Conservation (phyloP, 139 green algal species). For the Chlorella vulgaris region DNA sequence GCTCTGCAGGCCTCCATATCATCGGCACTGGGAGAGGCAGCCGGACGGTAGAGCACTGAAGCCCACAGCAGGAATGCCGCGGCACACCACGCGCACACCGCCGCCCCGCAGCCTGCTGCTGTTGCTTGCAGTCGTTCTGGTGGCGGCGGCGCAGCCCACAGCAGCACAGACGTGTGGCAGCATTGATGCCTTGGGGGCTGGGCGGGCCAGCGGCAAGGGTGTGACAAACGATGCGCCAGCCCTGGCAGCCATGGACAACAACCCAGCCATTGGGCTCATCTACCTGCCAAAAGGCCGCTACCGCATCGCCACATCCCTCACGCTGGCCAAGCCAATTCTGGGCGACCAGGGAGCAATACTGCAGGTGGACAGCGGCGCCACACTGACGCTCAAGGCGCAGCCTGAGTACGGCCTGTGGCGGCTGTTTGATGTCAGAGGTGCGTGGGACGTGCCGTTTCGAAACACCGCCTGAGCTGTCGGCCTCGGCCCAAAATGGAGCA, state of each 20-base stretch:
- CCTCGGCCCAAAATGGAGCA: too few species aligned
- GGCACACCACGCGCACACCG: background rate
- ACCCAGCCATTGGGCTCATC: constrained; percentile 20
- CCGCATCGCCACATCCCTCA: background rate
- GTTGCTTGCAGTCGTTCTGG: background rate
- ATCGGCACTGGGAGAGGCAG: too few species aligned
- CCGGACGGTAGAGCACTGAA: too few species aligned
- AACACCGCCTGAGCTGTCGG: too few species aligned
- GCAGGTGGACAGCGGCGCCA: background rate
- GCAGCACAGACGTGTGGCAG: constrained; percentile 8
- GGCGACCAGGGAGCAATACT: constrained; percentile 10
- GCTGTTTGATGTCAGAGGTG: constrained; percentile 28
- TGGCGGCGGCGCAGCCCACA: background rate
- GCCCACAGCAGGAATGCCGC: background rate
- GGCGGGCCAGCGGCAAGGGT: constrained; percentile 6
- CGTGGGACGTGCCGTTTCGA: background rate
- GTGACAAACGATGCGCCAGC: background rate
- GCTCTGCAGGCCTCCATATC: too few species aligned
- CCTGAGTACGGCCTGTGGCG: constrained; percentile 29
- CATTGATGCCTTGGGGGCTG: background rate
- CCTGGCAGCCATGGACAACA: constrained; percentile 24
- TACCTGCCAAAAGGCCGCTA: constrained; percentile 26
- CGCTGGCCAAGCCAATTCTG: constrained; percentile 16
- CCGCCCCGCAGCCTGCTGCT: background rate
- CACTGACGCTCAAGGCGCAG: constrained; percentile 27